These are phyloP conservation scores for Pulveroboletus sp. DNA, from an alignment of 768 basidiomycete species.

Conservation along the genomic window DNA sequence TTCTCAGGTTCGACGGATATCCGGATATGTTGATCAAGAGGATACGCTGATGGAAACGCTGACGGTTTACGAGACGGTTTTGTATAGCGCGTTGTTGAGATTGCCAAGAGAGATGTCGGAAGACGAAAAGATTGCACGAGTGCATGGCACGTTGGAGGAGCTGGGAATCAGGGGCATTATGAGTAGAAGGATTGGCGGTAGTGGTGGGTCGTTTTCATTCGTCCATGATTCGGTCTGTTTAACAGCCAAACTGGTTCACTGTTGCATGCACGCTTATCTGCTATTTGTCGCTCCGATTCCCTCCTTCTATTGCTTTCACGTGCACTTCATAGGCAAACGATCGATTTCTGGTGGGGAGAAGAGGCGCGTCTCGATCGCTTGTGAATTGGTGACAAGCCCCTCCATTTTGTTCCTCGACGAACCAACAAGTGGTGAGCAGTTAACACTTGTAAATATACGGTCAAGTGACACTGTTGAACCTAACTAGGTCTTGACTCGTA, in stretches of 20 bases:
- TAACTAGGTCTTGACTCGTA: constrained; percentile 80
- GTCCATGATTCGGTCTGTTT: not conserved
- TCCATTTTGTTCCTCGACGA: constrained; percentile 96
- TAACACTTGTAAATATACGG: not conserved
- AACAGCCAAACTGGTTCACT: not conserved
- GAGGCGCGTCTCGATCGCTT: constrained; percentile 93
- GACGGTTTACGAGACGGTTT: constrained; percentile 96
- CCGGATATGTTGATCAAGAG: constrained; percentile 97
- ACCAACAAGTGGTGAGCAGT: constrained; percentile 80
- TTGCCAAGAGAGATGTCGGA: constrained; percentile 93
- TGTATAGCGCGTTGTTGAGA: constrained; percentile 87
- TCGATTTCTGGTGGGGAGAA: constrained; percentile 98
- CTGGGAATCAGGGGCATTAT: constrained; percentile 89
- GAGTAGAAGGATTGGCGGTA: constrained; percentile 84
- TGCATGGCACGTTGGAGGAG: constrained; percentile 94
- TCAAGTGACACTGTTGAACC: not conserved
- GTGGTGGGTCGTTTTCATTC: constrained; percentile 46
- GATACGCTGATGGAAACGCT: constrained; percentile 96
- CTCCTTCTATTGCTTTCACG: not conserved
- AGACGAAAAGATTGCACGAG: constrained; percentile 92
- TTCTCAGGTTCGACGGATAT: constrained; percentile 74
- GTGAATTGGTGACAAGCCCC: constrained; percentile 95
- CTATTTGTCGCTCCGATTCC: not conserved
- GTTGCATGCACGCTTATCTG: not conserved
- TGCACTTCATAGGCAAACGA: constrained; percentile 53